Percentiles rank a stretch among this genome's conserved stretches.
These are phyloP conservation scores for Rhazya stricta DNA, from an alignment of 257 asterid genomes.

Conservation along the genomic window DNA sequence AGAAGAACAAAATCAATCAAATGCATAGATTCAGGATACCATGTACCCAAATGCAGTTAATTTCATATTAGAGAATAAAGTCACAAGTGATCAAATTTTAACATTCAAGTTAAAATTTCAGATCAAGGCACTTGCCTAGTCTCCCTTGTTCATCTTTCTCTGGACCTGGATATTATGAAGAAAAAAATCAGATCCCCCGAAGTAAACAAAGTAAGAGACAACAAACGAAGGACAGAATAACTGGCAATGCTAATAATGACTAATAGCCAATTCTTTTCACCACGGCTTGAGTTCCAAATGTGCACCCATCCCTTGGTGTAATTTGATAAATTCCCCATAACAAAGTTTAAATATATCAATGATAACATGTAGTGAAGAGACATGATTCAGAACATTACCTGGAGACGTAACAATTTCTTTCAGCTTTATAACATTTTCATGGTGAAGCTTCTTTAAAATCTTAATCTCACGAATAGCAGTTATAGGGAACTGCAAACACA, in stretches of 20 bases:
- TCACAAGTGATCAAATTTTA: not conserved
- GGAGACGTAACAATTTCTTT: slow-evolving; percentile 88
- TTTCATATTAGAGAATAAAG: not conserved
- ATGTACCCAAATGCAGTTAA: not conserved
- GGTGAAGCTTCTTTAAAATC: slow-evolving; percentile 86
- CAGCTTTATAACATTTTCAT: slow-evolving; percentile 73
- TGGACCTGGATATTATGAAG: slow-evolving; percentile 48
- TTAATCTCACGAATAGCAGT: slow-evolving; percentile 89
- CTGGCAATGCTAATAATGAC: not conserved
- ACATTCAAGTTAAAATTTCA: not conserved
- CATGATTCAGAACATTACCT: slow-evolving; percentile 32
- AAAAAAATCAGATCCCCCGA: not conserved
- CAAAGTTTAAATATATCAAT: not conserved
- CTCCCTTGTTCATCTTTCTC: slow-evolving; percentile 66
- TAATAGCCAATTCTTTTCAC: not conserved
- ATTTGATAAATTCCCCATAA: not conserved
- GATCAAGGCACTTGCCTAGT: slow-evolving; percentile 39
- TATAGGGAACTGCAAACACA: slow-evolving; percentile 63
- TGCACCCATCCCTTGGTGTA: not conserved
- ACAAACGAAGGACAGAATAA: not conserved
- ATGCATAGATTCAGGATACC: not conserved
- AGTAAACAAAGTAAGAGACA: not conserved
- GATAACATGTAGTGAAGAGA: not conserved
- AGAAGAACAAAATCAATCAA: not conserved
- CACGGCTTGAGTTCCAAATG: not conserved